These are phyloP conservation scores for Atkinsonella hypoxylon DNA, from an alignment of 2,329 filamentous ascomycete species.

Conservation along the genomic window DNA sequence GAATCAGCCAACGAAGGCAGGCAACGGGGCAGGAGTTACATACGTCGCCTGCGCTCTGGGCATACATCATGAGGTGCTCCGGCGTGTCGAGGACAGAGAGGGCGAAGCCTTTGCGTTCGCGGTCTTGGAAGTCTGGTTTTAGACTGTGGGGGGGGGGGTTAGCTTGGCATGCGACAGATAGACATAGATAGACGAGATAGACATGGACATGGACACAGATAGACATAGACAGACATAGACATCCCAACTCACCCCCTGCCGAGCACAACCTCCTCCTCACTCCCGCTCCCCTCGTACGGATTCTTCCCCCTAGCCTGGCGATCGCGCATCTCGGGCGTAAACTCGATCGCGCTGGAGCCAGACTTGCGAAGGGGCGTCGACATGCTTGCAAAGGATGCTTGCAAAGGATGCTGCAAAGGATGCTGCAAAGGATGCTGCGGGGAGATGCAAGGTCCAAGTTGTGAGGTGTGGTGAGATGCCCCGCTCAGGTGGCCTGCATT, in stretches of 20 bases:
- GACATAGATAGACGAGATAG: too few relatives aligned
- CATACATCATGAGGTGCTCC: conserved; percentile 47
- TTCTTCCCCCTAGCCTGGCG: conserved; percentile 48
- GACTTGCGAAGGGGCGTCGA: too few relatives aligned
- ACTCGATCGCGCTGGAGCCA: neutral
- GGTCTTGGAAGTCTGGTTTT: conserved; percentile 30
- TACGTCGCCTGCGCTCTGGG: conserved; percentile 42
- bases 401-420: too few relatives aligned
- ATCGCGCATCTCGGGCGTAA: conserved; percentile 40
- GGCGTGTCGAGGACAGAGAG: conserved; percentile 42
- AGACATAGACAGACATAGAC: neutral
- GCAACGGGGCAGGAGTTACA: conserved; percentile 14
- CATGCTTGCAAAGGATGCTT: too few relatives aligned
- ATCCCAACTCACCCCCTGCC: neutral
- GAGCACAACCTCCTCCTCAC: conserved; percentile 13
- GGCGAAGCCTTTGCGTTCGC: conserved; percentile 36
- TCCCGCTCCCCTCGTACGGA: conserved; percentile 29
- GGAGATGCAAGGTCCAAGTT: too few relatives aligned
- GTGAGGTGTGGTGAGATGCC: too few relatives aligned
- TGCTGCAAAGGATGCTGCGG: too few relatives aligned
- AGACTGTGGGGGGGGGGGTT: too few relatives aligned
- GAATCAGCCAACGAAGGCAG: neutral
- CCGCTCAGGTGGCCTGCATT: too few relatives aligned
- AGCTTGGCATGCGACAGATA: too few relatives aligned
- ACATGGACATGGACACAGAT: neutral